Evolutionary conservation across 2,329 filamentous ascomycete species (phyloP).

Genomic region (Colletotrichum lentis): DNA sequence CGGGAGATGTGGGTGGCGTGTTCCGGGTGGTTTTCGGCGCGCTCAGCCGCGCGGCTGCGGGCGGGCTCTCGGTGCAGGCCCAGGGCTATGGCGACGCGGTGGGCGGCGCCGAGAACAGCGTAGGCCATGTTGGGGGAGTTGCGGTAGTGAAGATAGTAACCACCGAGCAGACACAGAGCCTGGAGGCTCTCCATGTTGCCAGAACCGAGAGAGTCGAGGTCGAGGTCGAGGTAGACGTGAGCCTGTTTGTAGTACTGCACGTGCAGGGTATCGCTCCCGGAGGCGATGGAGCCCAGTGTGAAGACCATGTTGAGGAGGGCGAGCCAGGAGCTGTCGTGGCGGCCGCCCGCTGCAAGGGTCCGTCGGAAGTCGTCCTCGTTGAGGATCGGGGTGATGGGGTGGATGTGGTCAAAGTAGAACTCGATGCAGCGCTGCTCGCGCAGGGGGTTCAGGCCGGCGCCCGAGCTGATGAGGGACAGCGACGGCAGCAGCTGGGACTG

Average conservation of each 20-base stretch:
- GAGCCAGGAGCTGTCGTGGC: constrained; percentile 67
- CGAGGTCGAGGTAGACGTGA: constrained; percentile 61
- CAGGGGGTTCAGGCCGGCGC: constrained; percentile 51
- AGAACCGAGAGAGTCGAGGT: constrained; percentile 64
- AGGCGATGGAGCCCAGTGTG: constrained; percentile 67
- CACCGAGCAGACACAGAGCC: constrained; percentile 39
- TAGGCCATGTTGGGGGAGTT: constrained; percentile 42
- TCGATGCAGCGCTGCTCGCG: constrained; percentile 58
- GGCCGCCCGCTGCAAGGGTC: constrained; percentile 47
- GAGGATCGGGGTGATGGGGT: constrained; percentile 67
- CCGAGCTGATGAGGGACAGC: constrained; percentile 41
- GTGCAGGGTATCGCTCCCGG: constrained; percentile 63
- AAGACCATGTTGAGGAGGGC: constrained; percentile 70
- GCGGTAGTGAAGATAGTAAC: constrained; percentile 41
- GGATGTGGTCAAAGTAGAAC: constrained; percentile 69
- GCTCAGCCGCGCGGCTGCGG: constrained; percentile 17
- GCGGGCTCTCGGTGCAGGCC: constrained; percentile 38
- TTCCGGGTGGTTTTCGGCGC: not conserved
- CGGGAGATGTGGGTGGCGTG: constrained; percentile 19
- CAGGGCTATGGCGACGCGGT: constrained; percentile 39
- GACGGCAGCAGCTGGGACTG: constrained; percentile 45
- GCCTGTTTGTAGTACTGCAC: constrained; percentile 65
- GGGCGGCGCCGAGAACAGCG: constrained; percentile 38
- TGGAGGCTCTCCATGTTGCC: constrained; percentile 44
- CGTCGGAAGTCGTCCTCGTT: constrained; percentile 64